Conservation (phyloP, 495 filamentous ascomycete species). For the Sordaria brevicollis region DNA sequence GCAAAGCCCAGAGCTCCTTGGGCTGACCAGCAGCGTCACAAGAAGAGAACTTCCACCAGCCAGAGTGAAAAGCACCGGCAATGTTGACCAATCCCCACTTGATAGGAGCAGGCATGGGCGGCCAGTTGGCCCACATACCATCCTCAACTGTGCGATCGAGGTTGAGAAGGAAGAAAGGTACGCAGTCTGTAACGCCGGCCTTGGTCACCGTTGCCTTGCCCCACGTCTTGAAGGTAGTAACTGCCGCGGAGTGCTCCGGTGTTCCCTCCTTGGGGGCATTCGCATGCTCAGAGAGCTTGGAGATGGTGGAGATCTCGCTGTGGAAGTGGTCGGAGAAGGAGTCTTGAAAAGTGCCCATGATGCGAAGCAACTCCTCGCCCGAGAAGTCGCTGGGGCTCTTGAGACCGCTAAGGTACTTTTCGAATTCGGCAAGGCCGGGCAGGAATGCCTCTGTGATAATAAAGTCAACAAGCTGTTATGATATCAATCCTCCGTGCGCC, state of each 20-base stretch:
- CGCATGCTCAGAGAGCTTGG: conserved; percentile 33
- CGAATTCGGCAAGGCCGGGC: conserved; percentile 34
- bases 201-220: conserved; percentile 42
- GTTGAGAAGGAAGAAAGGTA: conserved; percentile 49
- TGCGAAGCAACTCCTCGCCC: conserved; percentile 29
- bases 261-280: conserved; percentile 34
- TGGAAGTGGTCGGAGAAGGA: conserved; percentile 43
- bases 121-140: conserved; percentile 41
- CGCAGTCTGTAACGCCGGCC: conserved; percentile 37
- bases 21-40: conserved; percentile 32
- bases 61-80: conserved; percentile 28
- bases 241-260: conserved; percentile 16
- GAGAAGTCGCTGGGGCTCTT: conserved; percentile 27
- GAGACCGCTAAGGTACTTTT: conserved; percentile 34
- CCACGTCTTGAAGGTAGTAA: conserved; percentile 31
- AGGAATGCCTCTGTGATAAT: conserved; percentile 38
- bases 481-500: neutral
- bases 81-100: conserved; percentile 38
- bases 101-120: conserved; percentile 37
- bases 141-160: conserved; percentile 43
- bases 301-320: conserved; percentile 43
- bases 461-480: neutral
- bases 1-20: conserved; percentile 18
- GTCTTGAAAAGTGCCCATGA: conserved; percentile 38
- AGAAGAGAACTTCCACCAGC: conserved; percentile 46